Evolutionary conservation across 768 basidiomycete species (phyloP), one percentile per base, ranked within the genome.

Genomic region (Phallus indusiatus): DNA sequence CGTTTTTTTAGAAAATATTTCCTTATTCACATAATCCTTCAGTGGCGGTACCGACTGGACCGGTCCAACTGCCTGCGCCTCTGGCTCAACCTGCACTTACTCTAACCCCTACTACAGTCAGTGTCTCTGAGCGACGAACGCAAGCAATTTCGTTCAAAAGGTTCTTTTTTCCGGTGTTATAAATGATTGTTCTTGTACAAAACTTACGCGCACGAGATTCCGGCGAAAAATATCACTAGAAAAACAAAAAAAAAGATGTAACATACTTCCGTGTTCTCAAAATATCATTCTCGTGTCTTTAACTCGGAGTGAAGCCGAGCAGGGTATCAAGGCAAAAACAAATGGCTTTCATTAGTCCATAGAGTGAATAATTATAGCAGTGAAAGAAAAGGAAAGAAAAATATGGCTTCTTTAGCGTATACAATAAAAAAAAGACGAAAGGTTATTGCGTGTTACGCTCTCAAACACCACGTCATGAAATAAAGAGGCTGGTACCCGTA

Each of bases 61-160:
- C 47, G 61, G 61, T 6, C 58, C 58, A 20, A 61, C 61, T 14
- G 51, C 42, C 11, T 61, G 61, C 50, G 59, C 61, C 18, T n/a
- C 61, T 35, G 61, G 61, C 22, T 48, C 55, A 1, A 59, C 51
- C 16, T 60, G 61, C 55, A 60, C 60, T 3, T 17, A 8, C 20
- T 42, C 28, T 10, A 60, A 55, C 59, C 22, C 37, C 17, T 62
- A 60, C 61, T 62, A 62, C 61, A 36, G 28, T 28, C 61, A 62
- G 48, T 62, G 60, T 51, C 18, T 62, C 54, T 59, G 34, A 36
- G 22, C 16, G 5, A 42, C 42, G 42, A n/a, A 42, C 42, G 42
- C 42, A 37, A 37, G 16, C 36, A 42, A 42, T 42, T 42, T 42
- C 42, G 42, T 12, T 42, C n/a, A 42, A 42, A 14, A 42, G 42